Conservation (phyloP, 2,329 filamentous ascomycete species). For the Alternaria triticina region DNA sequence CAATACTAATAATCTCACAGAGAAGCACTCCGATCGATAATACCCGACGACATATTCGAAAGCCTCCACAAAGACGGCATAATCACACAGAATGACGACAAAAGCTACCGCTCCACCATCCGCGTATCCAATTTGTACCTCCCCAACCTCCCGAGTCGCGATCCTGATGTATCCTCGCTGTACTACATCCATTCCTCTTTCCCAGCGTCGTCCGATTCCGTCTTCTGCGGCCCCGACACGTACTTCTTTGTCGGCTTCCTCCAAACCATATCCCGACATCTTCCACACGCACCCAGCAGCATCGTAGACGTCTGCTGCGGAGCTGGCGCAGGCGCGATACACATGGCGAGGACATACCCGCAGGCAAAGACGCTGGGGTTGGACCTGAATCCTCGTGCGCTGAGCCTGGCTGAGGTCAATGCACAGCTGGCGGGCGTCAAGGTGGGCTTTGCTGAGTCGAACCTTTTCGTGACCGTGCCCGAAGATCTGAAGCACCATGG, state of each 20-base stretch:
- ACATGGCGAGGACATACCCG: conserved; percentile 26
- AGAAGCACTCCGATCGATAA: conserved; percentile 15
- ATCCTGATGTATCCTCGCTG: conserved; percentile 3
- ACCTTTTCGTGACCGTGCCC: conserved; percentile 25
- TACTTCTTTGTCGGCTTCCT: conserved; percentile 31
- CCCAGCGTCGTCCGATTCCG: conserved; percentile 25
- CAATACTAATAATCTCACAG: conserved; percentile 4
- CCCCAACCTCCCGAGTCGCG: not conserved
- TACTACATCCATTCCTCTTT: conserved; percentile 35
- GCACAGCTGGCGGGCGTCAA: conserved; percentile 19
- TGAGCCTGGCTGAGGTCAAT: conserved; percentile 25
- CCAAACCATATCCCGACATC: conserved; percentile 13
- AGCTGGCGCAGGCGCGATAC: conserved; percentile 32
- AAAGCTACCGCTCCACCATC: conserved; percentile 21
- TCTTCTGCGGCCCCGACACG: conserved; percentile 34
- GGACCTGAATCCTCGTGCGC: conserved; percentile 28
- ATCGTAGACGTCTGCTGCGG: conserved; percentile 34
- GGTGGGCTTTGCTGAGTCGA: conserved; percentile 25
- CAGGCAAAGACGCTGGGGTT: conserved; percentile 24
- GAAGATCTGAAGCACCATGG: conserved; percentile 6
- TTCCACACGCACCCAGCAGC: conserved; percentile 12
- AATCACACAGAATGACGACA: conserved; percentile 9
- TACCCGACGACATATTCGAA: conserved; percentile 22
- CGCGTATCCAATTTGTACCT: conserved; percentile 34
- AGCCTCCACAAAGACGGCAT: conserved; percentile 9